Evolutionary conservation across 2,329 filamentous ascomycete genomes (phyloP), one percentile per base, ranked within the genome.

Genomic region (Nakataea oryzae): DNA sequence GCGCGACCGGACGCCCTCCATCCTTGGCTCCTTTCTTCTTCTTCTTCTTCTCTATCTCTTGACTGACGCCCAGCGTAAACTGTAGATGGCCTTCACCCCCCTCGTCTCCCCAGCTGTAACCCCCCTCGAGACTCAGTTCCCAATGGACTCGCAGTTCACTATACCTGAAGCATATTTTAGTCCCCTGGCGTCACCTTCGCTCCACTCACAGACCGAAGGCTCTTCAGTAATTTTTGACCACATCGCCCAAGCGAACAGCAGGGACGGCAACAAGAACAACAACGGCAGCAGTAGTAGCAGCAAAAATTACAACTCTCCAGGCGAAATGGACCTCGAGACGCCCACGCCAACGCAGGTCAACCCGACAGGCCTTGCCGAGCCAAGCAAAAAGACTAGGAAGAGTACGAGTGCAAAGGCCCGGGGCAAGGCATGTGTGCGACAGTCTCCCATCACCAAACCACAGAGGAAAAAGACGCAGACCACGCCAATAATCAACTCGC

Each of bases 51-150:
- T 8, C 28, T n/a, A n/a, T 1, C 29, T 58, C 12, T 54, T 13
- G 58, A 12, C 47, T 60, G 41, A 27, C 47, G 11, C 30, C 11
- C 30, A n/a, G 30, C 32, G 34, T 47, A 21, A 47, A 50, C 34
- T n/a, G 41, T 69, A 88, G 85, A 86, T 90, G 82, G 80, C 86
- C 12, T 93, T 93, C 70, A 93, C 90, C 2, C 90, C 90, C 0
- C 80, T 93, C 32, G 89, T 90, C 13, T 93, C 90, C 24, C 90
- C 90, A n/a, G 90, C 89, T 5, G 89, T 93, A 56, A 93, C 90
- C 2, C 90, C 90, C 27, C 79, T 92, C 60, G 90, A 93, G 69
- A 79, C 84, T 55, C 85, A 87, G 66, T 91, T 90, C 70, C 79
- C 81, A 57, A 76, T 84, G 64, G 82, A 86, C 28, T 75, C 74